Base-by-base conservation (phyloP, 2,329 filamentous ascomycete species). In the Didymella pomorum region DNA sequence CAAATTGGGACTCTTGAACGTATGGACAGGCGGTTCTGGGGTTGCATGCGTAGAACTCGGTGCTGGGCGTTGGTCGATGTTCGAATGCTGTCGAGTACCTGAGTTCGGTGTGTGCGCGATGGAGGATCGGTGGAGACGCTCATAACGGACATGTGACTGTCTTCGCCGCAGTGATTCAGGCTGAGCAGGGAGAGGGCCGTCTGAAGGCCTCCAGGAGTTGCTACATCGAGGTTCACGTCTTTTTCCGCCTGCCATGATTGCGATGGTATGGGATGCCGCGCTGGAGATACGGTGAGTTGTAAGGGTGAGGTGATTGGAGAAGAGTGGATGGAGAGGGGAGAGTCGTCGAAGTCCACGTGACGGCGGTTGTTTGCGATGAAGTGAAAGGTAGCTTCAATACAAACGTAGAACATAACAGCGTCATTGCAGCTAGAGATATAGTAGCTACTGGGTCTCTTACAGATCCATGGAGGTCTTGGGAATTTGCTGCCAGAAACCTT, bases 121-220 rank as follows among this genome's bases (percentile, higher is more conserved):
- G 10, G 23, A 26, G n/a, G 6, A n/a, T 23, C 7, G 29, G n/a
- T 28, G 14, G n/a, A 5, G 2, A 18, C 20, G 12, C 23, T 26
- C 20, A 8, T 1, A 1, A 28, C 9, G 49, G 12, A 21, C 18
- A 44, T 44, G 26, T 14, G 18, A 35, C n/a, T 9, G 44, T 20
- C 18, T 41, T 26, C n/a, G 47, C 33, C 11, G 20, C 21, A 2
- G 12, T 6, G n/a, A 10, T 18, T 18, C 20, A 20, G 12, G 16
- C 29, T 33, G 25, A 21, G 18, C 11, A 11, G 29, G 11, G n/a
- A 23, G 25, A 21, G 20, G 49, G 1, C 49, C 56, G n/a, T 58
- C 56, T 37, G 44, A 53, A 49, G 56, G 49, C 14, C 56, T 44
- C 56, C 49, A 58, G 26, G 56, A 53, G 26, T 58, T 54, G 8